A percentile compares a stretch with the other conserved stretches of the same genome.
phyloP scores from a whole-genome alignment of 169 alveolate genomes.

The Perkinsus olseni region DNA sequence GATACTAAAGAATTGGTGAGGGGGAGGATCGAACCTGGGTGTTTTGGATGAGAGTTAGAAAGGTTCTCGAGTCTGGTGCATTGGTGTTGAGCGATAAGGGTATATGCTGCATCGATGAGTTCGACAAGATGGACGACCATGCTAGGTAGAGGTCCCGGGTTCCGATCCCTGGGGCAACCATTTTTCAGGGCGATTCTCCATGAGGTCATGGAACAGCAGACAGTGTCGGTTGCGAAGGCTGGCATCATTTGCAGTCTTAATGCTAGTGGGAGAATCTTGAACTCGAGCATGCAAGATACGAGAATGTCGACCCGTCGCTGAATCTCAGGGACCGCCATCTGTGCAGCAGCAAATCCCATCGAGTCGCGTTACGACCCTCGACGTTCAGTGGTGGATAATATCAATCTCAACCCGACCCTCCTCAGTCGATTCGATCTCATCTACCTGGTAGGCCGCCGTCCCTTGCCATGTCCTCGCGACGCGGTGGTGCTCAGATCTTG shows the following conservation, averaged over 20 bases:
- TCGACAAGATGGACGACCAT: constrained; percentile 97
- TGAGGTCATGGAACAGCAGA: constrained; percentile 95
- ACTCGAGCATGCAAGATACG: not conserved
- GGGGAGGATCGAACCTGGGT: constrained; percentile 15
- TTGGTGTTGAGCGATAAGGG: constrained; percentile 93
- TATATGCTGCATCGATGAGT: constrained; percentile 99
- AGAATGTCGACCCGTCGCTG: constrained; percentile 50
- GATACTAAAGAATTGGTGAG: constrained; percentile 80
- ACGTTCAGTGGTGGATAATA: constrained; percentile 93
- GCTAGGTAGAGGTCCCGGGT: constrained; percentile 83
- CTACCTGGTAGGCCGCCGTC: constrained; percentile 49
- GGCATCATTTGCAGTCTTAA: constrained; percentile 83
- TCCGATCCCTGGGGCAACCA: not conserved
- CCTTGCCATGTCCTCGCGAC: not conserved
- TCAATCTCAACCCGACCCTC: constrained; percentile 93
- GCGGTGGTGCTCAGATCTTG: constrained; percentile 16
- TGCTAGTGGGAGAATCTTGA: not conserved
- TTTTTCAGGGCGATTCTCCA: constrained; percentile 16
- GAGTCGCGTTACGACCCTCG: constrained; percentile 88
- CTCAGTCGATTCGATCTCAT: constrained; percentile 90
- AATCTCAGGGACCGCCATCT: constrained; percentile 92
- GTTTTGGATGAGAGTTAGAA: not conserved
- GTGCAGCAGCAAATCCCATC: constrained; percentile 97
- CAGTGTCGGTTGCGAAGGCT: constrained; percentile 97
- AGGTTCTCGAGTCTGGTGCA: constrained; percentile 97